Conservation (phyloP, 345 rosid species). For the Eutrema yunnanense region DNA sequence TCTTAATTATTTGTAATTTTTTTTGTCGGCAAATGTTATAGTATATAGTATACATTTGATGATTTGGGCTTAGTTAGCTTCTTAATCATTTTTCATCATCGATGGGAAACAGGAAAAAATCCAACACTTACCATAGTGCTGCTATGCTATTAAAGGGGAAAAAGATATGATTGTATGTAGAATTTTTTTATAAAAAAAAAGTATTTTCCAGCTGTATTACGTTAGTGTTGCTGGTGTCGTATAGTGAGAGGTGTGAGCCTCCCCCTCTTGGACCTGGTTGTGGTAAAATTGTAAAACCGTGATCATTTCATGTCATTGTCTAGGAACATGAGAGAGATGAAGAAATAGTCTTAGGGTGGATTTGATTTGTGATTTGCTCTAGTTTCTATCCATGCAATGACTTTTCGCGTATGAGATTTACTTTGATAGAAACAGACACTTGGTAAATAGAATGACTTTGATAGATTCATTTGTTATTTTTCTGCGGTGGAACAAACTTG, state of each 20-base stretch:
- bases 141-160: not conserved
- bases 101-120: not conserved
- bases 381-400: slow-evolving; percentile 25
- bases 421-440: not conserved
- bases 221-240: slow-evolving; percentile 27
- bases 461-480: slow-evolving; percentile 21
- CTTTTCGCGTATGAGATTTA: slow-evolving; percentile 17
- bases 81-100: slow-evolving; percentile 9
- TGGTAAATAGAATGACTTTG: slow-evolving; percentile 17
- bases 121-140: slow-evolving; percentile 23
- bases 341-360: not conserved
- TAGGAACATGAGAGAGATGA: not conserved
- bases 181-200: not conserved
- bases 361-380: slow-evolving; percentile 5
- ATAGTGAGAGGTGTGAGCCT: slow-evolving; percentile 22
- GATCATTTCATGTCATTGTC: slow-evolving; percentile 16
- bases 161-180: slow-evolving; percentile 20
- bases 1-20: not conserved
- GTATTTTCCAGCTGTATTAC: slow-evolving; percentile 30
- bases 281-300: slow-evolving; percentile 7
- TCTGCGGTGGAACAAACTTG: not conserved
- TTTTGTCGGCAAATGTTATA: slow-evolving; percentile 20
- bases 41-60: not conserved
- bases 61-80: slow-evolving; percentile 1
- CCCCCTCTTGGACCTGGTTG: slow-evolving; percentile 16